A percentile compares a stretch with the other conserved stretches of the same genome.
Evolutionary conservation across 2,329 filamentous ascomycete species (phyloP).

Genomic region (Fusarium zealandicum): DNA sequence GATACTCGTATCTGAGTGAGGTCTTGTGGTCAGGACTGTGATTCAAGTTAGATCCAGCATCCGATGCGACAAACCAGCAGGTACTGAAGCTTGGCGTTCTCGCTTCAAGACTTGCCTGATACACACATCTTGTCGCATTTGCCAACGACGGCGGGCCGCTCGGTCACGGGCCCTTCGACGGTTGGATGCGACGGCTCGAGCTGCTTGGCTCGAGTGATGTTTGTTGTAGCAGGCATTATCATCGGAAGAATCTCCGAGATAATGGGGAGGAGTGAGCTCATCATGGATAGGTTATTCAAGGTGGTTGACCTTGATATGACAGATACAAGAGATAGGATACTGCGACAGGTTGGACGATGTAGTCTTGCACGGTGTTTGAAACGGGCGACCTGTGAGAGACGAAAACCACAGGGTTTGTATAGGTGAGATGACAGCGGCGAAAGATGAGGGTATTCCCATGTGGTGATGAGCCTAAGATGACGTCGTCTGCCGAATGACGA

Average conservation of each 20-base stretch:
- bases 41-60: background rate
- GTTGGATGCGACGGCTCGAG: constrained; percentile 49
- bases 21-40: constrained; percentile 68
- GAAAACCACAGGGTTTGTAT: background rate
- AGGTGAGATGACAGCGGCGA: constrained; percentile 17
- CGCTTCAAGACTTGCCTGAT: constrained; percentile 57
- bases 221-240: constrained; percentile 64
- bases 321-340: background rate
- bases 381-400: too few relatives aligned
- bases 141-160: constrained; percentile 65
- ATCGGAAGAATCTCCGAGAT: constrained; percentile 66
- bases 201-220: constrained; percentile 60
- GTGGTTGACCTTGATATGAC: background rate
- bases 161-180: constrained; percentile 44
- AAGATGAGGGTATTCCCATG: constrained; percentile 21
- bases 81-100: too few relatives aligned
- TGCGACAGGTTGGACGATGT: too few relatives aligned
- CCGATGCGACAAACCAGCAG: too few relatives aligned
- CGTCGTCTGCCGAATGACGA: constrained; percentile 18
- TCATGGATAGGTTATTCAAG: constrained; percentile 32
- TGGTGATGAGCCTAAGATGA: constrained; percentile 18
- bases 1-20: constrained; percentile 66
- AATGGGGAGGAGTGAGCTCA: constrained; percentile 63
- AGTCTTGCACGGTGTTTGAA: too few relatives aligned
- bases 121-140: constrained; percentile 72